Base-by-base conservation (phyloP, 2,329 filamentous ascomycete species). In the Diaporthe batatas region DNA sequence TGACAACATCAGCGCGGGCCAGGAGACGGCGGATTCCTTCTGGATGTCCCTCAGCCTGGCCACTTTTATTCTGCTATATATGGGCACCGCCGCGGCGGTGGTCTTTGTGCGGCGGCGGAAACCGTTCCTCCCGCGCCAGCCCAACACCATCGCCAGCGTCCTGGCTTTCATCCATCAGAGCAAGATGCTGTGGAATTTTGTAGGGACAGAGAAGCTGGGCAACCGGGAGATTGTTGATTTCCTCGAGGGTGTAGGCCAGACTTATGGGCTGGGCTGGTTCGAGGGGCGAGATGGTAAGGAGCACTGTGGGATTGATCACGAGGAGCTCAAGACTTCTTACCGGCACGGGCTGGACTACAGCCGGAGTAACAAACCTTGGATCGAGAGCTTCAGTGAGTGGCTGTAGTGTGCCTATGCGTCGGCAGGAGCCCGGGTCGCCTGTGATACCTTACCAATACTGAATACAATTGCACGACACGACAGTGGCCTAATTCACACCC, bases 261-360 rank as follows among this genome's bases (percentile, higher is more conserved):
- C 86, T 53, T 96, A 95, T 80, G 93, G 92, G 1, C 81, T 95
- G 44, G 93, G 93, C 0, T 95, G 93, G 93, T 95, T 95, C 78
- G 83, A 84, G 53, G 93, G 93, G 0, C 84, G 93, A 23, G 93
- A 96, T 80, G 91, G 91, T 4, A 87, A 92, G 80, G 88, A 89
- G 75, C 93, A 95, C 84, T 92, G 92, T 78, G 93, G 93, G 16
- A 89, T 96, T 72, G 93, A 96, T 78, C 87, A 94, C 82, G 93
- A 95, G 83, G 91, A 93, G 80, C 83, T 95, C 77, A 83, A 87
- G 74, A 88, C 87, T 73, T 83, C 81, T 72, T 95, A 94, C 80
- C 90, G 88, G 80, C 91, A 93, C 79, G 91, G 92, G 6, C 80
- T 87, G 55, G 85, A 87, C 72, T 85, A 86, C 42, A 81, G 82